A percentile compares a stretch with the other conserved stretches of the same genome.
phyloP scores from a whole-genome alignment of 2,329 filamentous ascomycete genomes.

The Pseudogymnoascus sp. region DNA sequence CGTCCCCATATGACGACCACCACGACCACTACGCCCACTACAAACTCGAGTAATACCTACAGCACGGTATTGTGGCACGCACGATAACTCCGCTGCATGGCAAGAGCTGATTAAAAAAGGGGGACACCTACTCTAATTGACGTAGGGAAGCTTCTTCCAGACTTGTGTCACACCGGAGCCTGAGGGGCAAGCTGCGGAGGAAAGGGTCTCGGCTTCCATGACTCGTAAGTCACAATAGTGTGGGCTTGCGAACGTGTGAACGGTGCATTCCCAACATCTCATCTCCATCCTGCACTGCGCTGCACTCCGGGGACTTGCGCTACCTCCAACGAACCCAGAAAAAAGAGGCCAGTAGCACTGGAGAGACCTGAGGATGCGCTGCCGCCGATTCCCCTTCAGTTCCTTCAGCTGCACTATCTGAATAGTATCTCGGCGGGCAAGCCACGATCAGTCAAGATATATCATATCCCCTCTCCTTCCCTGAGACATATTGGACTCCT shows the following conservation, averaged over 20 bases:
- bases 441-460: background rate
- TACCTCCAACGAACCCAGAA: background rate
- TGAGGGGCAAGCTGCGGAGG: background rate
- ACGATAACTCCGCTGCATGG: background rate
- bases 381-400: background rate
- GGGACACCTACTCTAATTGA: slow-evolving; percentile 4
- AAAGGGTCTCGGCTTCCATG: slow-evolving; percentile 4
- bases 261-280: background rate
- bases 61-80: background rate
- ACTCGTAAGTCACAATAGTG: background rate
- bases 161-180: slow-evolving; percentile 2
- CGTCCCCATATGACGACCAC: background rate
- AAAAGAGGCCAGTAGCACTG: background rate
- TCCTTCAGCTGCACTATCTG: background rate
- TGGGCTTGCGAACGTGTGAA: background rate
- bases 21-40: background rate
- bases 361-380: background rate
- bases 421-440: background rate
- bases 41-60: background rate
- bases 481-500: slow-evolving; percentile 2
- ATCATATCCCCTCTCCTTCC: background rate
- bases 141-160: slow-evolving; percentile 3
- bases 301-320: background rate
- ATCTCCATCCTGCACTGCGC: background rate
- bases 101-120: background rate